Base-by-base conservation (phyloP, 169 alveolate genomes). In the Plasmodium chabaudi region DNA sequence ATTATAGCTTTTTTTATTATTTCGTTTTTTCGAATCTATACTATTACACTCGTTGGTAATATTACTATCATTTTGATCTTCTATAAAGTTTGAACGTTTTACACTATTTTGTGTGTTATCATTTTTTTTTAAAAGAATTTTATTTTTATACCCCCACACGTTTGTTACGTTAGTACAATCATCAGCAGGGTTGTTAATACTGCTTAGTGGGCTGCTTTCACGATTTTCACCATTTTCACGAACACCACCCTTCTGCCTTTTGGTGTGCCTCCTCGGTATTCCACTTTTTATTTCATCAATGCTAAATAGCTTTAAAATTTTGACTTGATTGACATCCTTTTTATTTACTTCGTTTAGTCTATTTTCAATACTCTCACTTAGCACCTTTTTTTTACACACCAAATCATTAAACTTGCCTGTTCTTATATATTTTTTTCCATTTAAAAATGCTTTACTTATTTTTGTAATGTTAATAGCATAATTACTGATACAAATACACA, bases 351-450 rank as follows among this genome's bases (percentile, higher is more conserved):
- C 71, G 5, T 19, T 39, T 67, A 25, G 0, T 25, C n/a, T 2
- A 10, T 65, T 71, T 70, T 79, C 63, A 25, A 39, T 51, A 13
- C 47, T 67, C 21, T 61, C 49, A 15, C 17, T 55, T 23, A 59
- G 49, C 12, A 55, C 42, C 13, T 65, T 47, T 65, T 82, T 27
- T 55, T 23, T 67, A 56, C 34, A 21, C 55, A 75, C 17, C 1
- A 57, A 15, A 23, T 82, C 84, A 9, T 65, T 67, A 82, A 61
- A 82, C 68, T 82, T 82, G 0, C 90, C 90, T 4, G 72, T 42
- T 61, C 90, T 65, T 67, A 82, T 82, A 61, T 61, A 67, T 39
- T 55, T 82, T 19, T 17, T 47, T 27, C 15, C 13, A 44, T 61
- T 19, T 60, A 74, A 74, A 12, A 12, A 25, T 25, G 56, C 15